Evolutionary conservation across 2,329 filamentous ascomycete species (phyloP).

Genomic region (Monosporascus sp.): DNA sequence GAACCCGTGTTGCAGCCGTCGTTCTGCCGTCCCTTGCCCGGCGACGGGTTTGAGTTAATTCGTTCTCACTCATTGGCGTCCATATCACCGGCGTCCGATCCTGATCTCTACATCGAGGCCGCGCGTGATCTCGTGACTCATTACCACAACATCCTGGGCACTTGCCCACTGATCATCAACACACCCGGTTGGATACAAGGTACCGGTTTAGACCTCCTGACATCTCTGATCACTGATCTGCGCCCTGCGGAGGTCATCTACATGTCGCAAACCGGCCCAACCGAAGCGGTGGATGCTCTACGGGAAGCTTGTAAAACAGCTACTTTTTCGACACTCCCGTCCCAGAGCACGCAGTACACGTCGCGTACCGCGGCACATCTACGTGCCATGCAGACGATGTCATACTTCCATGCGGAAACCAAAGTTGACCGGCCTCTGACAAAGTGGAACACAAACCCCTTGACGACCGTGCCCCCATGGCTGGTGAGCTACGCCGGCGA

Average conservation of each 20-base stretch:
- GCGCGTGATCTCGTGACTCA: slow-evolving; percentile 56
- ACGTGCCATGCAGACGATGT: slow-evolving; percentile 71
- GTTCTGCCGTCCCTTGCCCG: slow-evolving; percentile 53
- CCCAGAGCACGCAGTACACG: slow-evolving; percentile 50
- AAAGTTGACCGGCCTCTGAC: slow-evolving; percentile 13
- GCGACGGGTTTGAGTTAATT: slow-evolving; percentile 36
- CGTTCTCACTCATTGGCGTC: slow-evolving; percentile 63
- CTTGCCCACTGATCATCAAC: slow-evolving; percentile 62
- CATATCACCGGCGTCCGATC: slow-evolving; percentile 59
- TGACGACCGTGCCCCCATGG: slow-evolving; percentile 56
- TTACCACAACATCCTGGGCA: slow-evolving; percentile 43
- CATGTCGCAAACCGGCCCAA: slow-evolving; percentile 59
- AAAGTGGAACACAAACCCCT: slow-evolving; percentile 48
- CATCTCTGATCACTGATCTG: slow-evolving; percentile 48
- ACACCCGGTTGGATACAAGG: slow-evolving; percentile 70
- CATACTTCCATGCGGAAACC: slow-evolving; percentile 61
- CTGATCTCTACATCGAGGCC: slow-evolving; percentile 61
- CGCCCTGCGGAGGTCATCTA: slow-evolving; percentile 60
- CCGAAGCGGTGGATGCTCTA: slow-evolving; percentile 51
- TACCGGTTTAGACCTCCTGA: slow-evolving; percentile 61
- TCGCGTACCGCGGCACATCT: slow-evolving; percentile 60
- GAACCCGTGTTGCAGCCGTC: slow-evolving; percentile 60
- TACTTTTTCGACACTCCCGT: slow-evolving; percentile 50
- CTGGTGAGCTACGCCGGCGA: slow-evolving; percentile 53
- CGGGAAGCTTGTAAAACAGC: slow-evolving; percentile 35